Evolutionary conservation across 2,329 filamentous ascomycete genomes (phyloP).

Genomic region (Monilinia polystroma): DNA sequence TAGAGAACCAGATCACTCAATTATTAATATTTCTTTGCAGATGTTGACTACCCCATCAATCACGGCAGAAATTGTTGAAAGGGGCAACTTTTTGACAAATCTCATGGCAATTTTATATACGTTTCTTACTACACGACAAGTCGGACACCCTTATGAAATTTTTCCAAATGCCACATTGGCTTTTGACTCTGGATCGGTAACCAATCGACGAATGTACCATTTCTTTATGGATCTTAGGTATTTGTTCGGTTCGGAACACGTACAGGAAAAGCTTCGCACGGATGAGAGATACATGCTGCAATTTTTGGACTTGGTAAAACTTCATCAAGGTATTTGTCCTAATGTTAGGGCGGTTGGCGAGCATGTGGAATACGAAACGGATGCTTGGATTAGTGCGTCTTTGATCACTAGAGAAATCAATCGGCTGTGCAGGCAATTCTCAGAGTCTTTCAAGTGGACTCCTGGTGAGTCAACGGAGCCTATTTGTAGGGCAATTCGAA

Average conservation of each 20-base stretch:
- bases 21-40: constrained; percentile 95
- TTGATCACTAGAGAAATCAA: constrained; percentile 95
- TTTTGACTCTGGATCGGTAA: constrained; percentile 92
- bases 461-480: constrained; percentile 62
- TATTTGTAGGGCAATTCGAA: constrained; percentile 69
- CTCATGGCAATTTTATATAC: constrained; percentile 96
- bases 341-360: constrained; percentile 90
- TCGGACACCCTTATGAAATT: constrained; percentile 88
- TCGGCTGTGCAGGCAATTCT: constrained; percentile 81
- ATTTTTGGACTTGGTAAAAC: constrained; percentile 91
- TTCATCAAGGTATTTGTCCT: constrained; percentile 95
- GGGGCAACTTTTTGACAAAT: constrained; percentile 93
- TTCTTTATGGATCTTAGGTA: constrained; percentile 96
- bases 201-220: constrained; percentile 93
- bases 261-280: constrained; percentile 77
- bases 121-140: constrained; percentile 92
- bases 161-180: constrained; percentile 82
- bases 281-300: constrained; percentile 89
- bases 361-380: constrained; percentile 97
- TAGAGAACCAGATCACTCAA: constrained; percentile 94
- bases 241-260: constrained; percentile 82
- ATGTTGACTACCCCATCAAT: constrained; percentile 97
- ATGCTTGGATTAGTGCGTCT: constrained; percentile 96
- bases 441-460: constrained; percentile 76
- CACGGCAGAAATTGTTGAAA: constrained; percentile 89